Percentiles rank a stretch among this genome's conserved stretches.
Conservation (phyloP, 805 yeast genomes). For the Kodamaea sagamina region DNA sequence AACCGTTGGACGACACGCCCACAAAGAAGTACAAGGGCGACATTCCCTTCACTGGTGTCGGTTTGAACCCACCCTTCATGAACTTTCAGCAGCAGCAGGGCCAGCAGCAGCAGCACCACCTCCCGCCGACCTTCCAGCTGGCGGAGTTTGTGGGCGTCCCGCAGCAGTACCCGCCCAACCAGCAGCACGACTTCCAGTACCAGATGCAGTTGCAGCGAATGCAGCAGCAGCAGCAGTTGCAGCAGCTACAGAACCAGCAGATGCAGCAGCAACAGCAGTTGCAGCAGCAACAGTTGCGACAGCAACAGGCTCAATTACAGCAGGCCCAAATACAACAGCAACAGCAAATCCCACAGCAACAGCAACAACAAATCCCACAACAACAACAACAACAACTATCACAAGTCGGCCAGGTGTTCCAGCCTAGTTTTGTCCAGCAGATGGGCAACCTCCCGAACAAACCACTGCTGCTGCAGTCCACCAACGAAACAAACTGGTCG, state of each 20-base stretch:
- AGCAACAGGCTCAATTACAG: conserved; percentile 14
- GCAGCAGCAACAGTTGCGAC: conserved; percentile 19
- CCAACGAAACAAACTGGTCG: conserved; percentile 49
- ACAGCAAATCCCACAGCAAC: conserved; percentile 12
- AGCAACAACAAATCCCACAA: conserved; percentile 12
- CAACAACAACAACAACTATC: too few species aligned
- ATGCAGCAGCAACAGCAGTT: conserved; percentile 24
- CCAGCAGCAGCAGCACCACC: conserved; percentile 37
- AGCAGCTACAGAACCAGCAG: conserved; percentile 31
- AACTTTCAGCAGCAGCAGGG: conserved; percentile 8
- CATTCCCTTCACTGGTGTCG: background rate
- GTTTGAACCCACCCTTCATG: conserved; percentile 11
- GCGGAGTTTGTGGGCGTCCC: conserved; percentile 22
- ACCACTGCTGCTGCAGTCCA: conserved; percentile 28
- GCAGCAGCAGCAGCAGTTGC: conserved; percentile 17
- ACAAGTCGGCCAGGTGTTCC: conserved; percentile 20
- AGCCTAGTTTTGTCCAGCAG: conserved; percentile 8
- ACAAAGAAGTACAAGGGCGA: conserved; percentile 46
- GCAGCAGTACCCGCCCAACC: conserved; percentile 11
- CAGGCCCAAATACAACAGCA: conserved; percentile 16
- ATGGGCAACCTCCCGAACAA: conserved; percentile 12
- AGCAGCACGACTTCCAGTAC: conserved; percentile 12
- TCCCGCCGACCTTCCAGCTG: conserved; percentile 27
- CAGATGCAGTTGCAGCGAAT: conserved; percentile 12
- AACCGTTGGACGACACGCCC: conserved; percentile 55